Evolutionary conservation across 768 basidiomycete genomes (phyloP), one percentile per base, ranked within the genome.

Genomic region (Hypholoma sublateritium): DNA sequence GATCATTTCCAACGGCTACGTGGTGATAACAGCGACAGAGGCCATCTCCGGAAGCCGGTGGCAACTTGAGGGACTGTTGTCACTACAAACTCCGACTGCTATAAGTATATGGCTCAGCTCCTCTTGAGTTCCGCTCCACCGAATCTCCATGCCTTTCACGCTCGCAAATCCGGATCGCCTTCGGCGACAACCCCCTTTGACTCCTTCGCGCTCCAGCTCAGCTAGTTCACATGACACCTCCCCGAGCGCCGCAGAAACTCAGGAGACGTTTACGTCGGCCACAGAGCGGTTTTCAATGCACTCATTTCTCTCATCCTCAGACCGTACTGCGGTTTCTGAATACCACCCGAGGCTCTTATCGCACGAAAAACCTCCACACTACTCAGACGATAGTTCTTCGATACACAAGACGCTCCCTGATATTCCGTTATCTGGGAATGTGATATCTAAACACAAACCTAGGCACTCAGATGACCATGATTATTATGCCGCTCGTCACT

Each of bases 271-370:
- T n/a, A 2, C 50, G 28, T 11, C n/a, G n/a, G 24, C 25, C 9
- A 12, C 45, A 17, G 48, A 34, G 25, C 47, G 46, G 21, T 17
- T 35, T 16, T 57, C 56, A 8, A 16, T 57, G 36, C 50, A 36
- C 21, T 57, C 56, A 13, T 57, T 57, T 34, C 17, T 57, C 39
- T 50, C 56, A 4, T 25, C 50, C 4, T 57, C 56, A 21, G 56
- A 57, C 11, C 16, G 13, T 19, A 57, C 56, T 9, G 56, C 49
- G 2, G 34, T 57, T 19, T 51, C 56, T 8, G 56, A 57, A 17
- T 41, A 57, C 21, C 39, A 22, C 32, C 42, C 37, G 17, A 17
- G 34, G 21, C 25, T 17, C 19, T 44, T 41, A 16, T 37, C 36
- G 22, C 41, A n/a, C 14, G 17, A 42, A 13, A 57, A 50, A 41